Percentiles rank a stretch among this genome's conserved stretches.
These are phyloP conservation scores for Datura wrightii DNA, from an alignment of 257 asterid genomes.

Conservation along the genomic window DNA sequence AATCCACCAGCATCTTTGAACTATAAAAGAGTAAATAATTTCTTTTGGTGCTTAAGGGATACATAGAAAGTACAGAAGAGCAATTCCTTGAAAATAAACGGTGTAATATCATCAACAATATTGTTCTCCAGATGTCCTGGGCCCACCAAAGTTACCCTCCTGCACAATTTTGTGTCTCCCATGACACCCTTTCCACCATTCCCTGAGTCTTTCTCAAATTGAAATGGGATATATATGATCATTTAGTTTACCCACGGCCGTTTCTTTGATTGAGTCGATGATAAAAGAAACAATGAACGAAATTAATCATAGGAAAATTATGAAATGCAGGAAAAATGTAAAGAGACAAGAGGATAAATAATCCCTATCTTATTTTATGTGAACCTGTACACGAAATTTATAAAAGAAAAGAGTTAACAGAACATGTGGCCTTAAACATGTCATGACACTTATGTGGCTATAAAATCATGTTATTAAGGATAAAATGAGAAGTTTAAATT, in stretches of 20 bases:
- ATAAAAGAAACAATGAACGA: background rate
- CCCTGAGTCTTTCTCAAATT: conserved; percentile 12
- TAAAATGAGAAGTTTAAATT: background rate
- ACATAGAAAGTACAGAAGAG: background rate
- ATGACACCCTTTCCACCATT: background rate
- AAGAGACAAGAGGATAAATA: background rate
- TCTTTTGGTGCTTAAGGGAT: conserved; percentile 4
- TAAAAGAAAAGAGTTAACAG: background rate
- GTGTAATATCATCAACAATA: background rate
- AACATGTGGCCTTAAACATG: background rate
- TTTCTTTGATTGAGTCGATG: background rate
- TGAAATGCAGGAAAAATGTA: conserved; percentile 4
- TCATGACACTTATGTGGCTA: background rate
- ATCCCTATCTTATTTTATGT: background rate
- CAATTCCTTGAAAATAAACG: background rate
- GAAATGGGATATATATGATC: background rate
- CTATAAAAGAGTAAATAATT: conserved; percentile 40
- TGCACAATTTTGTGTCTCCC: background rate
- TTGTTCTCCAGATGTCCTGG: background rate
- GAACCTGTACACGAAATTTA: background rate
- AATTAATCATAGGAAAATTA: background rate
- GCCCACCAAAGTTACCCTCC: background rate
- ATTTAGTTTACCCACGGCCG: background rate
- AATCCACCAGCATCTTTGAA: conserved; percentile 86
- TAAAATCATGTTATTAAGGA: background rate